Evolutionary conservation across 768 basidiomycete genomes (phyloP).

Genomic region (Russula vinacea): DNA sequence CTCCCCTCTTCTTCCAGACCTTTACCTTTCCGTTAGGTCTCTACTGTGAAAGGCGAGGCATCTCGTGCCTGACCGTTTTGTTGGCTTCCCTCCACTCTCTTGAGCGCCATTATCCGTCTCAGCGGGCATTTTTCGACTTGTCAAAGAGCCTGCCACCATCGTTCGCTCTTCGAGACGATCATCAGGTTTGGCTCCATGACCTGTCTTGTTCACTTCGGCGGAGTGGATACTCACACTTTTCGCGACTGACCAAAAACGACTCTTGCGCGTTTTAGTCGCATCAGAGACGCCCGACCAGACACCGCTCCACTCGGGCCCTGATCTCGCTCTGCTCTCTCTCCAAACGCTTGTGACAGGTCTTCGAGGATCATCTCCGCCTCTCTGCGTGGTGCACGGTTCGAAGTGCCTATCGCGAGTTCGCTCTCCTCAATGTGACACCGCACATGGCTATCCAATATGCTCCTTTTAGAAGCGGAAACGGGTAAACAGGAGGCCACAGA

Average conservation of each 20-base stretch:
- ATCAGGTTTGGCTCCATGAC: slow-evolving; percentile 50
- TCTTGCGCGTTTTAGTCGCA: slow-evolving; percentile 8
- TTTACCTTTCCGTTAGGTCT: slow-evolving; percentile 41
- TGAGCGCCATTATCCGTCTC: slow-evolving; percentile 59
- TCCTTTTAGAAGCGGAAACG: slow-evolving; percentile 18
- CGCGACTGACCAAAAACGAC: slow-evolving; percentile 8
- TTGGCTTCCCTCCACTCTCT: slow-evolving; percentile 60
- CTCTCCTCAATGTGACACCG: slow-evolving; percentile 11
- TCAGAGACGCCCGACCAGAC: slow-evolving; percentile 1
- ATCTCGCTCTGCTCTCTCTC: slow-evolving; percentile 22
- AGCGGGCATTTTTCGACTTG: slow-evolving; percentile 51
- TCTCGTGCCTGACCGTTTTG: slow-evolving; percentile 39
- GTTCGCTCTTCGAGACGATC: slow-evolving; percentile 39
- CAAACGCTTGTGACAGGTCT: slow-evolving; percentile 18
- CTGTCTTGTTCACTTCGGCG: slow-evolving; percentile 49
- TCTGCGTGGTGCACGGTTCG: slow-evolving; percentile 25
- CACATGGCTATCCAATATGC: slow-evolving; percentile 21
- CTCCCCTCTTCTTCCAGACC: slow-evolving; percentile 52
- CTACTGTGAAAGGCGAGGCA: slow-evolving; percentile 29
- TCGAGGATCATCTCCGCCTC: slow-evolving; percentile 21
- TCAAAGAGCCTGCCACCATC: slow-evolving; percentile 43
- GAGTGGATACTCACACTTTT: slow-evolving; percentile 15
- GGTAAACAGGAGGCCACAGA: not conserved
- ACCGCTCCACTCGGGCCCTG: not conserved
- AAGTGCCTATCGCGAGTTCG: slow-evolving; percentile 26